Percentiles rank a stretch among this genome's conserved stretches.
Conservation (phyloP, 306 rosid species). For the Malus fusca region DNA sequence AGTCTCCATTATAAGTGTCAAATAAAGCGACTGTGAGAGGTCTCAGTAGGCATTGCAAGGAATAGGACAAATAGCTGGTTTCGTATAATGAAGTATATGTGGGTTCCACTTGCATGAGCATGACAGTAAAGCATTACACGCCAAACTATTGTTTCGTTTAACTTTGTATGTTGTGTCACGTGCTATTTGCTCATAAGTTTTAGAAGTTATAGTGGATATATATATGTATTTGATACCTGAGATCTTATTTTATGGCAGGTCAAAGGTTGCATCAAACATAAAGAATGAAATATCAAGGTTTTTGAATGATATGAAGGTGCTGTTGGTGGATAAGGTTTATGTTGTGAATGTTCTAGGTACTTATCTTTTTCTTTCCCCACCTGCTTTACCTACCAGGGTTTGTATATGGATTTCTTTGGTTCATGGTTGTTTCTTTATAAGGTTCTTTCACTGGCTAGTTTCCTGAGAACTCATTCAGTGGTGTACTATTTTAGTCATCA, state of each 20-base stretch:
- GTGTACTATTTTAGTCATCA: neutral
- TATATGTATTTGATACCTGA: neutral
- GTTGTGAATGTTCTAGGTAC: conserved; percentile 69
- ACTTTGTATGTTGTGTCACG: neutral
- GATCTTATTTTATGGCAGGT: conserved; percentile 34
- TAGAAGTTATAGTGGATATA: neutral
- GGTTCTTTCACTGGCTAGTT: conserved; percentile 4
- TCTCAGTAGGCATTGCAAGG: neutral
- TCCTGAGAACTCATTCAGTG: neutral
- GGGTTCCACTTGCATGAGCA: neutral
- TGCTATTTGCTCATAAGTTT: neutral
- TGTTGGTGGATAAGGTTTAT: conserved; percentile 57
- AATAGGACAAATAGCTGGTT: neutral
- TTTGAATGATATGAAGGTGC: conserved; percentile 55
- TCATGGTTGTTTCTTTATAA: conserved; percentile 7
- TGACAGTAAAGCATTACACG: neutral
- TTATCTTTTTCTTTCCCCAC: conserved; percentile 1
- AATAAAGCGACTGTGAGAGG: neutral
- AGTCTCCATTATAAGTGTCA: neutral
- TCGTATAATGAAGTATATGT: neutral
- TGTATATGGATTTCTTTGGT: neutral
- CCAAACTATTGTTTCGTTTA: neutral
- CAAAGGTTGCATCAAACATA: conserved; percentile 8
- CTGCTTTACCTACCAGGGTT: conserved; percentile 8
- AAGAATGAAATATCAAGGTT: conserved; percentile 33